A percentile compares a stretch with the other conserved stretches of the same genome.
Conservation (phyloP, 768 basidiomycete species). For the Termitomyces bulborhizus region DNA sequence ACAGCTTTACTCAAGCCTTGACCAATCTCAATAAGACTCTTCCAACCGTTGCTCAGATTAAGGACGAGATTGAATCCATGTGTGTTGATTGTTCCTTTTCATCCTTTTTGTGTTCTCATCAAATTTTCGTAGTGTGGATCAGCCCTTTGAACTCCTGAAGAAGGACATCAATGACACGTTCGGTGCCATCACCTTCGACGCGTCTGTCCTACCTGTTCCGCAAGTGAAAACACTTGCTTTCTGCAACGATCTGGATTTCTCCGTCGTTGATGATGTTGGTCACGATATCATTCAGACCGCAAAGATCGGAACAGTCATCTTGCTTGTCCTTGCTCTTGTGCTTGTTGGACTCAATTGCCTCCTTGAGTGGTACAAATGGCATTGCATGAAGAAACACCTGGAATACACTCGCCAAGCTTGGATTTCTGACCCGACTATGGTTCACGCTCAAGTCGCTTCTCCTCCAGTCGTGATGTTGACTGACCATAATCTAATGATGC, state of each 20-base stretch:
- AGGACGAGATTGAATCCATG: conserved; percentile 61
- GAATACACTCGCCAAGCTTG: conserved; percentile 72
- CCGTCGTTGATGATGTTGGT: conserved; percentile 81
- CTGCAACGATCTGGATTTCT: conserved; percentile 74
- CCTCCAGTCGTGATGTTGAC: conserved; percentile 54
- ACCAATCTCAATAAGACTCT: conserved; percentile 74
- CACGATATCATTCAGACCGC: conserved; percentile 72
- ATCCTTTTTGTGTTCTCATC: not conserved
- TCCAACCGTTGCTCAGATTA: conserved; percentile 72
- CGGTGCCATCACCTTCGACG: conserved; percentile 61
- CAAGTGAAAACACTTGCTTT: conserved; percentile 61
- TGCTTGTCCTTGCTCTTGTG: conserved; percentile 66
- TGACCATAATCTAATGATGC: conserved; percentile 75
- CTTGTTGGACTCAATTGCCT: conserved; percentile 69
- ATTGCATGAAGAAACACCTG: conserved; percentile 58
- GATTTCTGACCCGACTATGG: conserved; percentile 62
- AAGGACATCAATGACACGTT: conserved; percentile 88
- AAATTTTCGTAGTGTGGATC: conserved; percentile 53
- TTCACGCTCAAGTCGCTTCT: conserved; percentile 29
- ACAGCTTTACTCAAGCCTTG: conserved; percentile 67
- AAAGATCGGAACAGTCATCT: conserved; percentile 71
- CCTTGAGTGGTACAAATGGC: conserved; percentile 90
- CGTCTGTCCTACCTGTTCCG: conserved; percentile 73
- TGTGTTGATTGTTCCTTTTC: conserved; percentile 30
- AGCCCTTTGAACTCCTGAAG: conserved; percentile 85